A percentile compares a stretch with the other conserved stretches of the same genome.
Conservation (phyloP, 331 rosid genomes). For the Saraca asoca region DNA sequence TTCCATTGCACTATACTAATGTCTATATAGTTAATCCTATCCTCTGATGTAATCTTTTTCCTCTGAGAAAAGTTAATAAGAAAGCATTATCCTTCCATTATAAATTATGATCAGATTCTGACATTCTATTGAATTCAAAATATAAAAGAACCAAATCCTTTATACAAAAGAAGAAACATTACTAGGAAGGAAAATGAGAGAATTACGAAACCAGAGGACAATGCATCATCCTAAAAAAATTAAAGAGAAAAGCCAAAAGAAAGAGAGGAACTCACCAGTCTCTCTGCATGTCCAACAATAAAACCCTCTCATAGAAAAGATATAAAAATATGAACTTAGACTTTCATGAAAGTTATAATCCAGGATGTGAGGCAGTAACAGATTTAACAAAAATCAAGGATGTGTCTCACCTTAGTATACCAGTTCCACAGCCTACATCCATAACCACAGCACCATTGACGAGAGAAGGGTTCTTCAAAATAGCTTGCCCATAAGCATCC, state of each 20-base stretch:
- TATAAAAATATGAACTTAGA: not conserved
- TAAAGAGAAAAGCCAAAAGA: no score
- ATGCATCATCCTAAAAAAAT: no score
- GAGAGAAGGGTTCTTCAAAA: conserved; percentile 80
- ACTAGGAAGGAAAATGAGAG: no score
- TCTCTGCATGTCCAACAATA: no score
- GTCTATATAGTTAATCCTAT: conserved; percentile 5
- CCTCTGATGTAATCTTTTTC: conserved; percentile 1
- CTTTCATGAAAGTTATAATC: not conserved
- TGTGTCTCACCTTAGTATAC: conserved; percentile 77
- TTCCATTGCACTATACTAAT: not conserved
- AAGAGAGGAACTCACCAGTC: no score
- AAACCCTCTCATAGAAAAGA: no score
- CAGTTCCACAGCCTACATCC: conserved; percentile 97
- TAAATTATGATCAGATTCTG: conserved; percentile 1
- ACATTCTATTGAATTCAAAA: not conserved
- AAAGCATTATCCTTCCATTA: conserved; percentile 12
- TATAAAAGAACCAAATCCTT: no score
- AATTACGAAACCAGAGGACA: no score
- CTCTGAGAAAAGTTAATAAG: not conserved
- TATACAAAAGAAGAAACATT: no score
- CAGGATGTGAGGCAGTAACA: not conserved
- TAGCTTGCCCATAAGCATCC: conserved; percentile 87
- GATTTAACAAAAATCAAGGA: conserved; percentile 26
- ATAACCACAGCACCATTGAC: conserved; percentile 69